These are phyloP conservation scores for Psophocarpus tetragonolobus DNA, from an alignment of 306 rosid genomes.

Conservation along the genomic window DNA sequence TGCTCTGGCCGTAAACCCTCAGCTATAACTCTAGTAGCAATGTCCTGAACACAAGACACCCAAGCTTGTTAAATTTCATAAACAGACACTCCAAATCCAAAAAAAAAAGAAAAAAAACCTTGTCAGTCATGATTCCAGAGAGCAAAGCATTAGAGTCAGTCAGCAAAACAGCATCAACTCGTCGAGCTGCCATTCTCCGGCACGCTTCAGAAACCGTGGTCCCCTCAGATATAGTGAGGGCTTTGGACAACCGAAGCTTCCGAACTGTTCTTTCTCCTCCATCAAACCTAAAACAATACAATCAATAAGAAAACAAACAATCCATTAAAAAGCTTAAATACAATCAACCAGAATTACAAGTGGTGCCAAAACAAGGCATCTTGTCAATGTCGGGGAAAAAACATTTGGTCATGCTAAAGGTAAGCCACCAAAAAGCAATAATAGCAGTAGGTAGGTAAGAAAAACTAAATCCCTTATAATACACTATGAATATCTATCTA, in stretches of 20 bases:
- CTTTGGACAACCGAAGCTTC: conserved; percentile 84
- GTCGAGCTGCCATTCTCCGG: conserved; percentile 91
- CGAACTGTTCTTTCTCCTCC: conserved; percentile 88
- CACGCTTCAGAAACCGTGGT: conserved; percentile 94
- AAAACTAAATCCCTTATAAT: not conserved
- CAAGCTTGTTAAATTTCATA: conserved; percentile 31
- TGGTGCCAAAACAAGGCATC: not conserved
- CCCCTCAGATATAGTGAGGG: conserved; percentile 89
- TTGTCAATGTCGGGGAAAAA: not conserved
- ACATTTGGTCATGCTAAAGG: not conserved
- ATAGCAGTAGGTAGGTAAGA: not conserved
- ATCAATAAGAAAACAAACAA: conserved; percentile 12
- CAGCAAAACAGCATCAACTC: conserved; percentile 77
- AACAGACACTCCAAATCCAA: not conserved
- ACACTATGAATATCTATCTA: not conserved
- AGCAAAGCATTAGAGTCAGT: conserved; percentile 91
- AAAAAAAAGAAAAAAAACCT: conserved; percentile 47
- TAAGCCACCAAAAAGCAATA: not conserved
- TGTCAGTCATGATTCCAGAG: conserved; percentile 92
- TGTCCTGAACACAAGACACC: conserved; percentile 57
- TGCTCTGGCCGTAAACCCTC: conserved; percentile 93
- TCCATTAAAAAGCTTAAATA: not conserved
- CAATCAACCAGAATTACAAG: not conserved
- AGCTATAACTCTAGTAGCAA: conserved; percentile 82
- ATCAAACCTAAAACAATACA: conserved; percentile 45